Percentiles rank a stretch among this genome's conserved stretches.
phyloP scores from a whole-genome alignment of 345 rosid species.

The Euphorbia tirucalli region DNA sequence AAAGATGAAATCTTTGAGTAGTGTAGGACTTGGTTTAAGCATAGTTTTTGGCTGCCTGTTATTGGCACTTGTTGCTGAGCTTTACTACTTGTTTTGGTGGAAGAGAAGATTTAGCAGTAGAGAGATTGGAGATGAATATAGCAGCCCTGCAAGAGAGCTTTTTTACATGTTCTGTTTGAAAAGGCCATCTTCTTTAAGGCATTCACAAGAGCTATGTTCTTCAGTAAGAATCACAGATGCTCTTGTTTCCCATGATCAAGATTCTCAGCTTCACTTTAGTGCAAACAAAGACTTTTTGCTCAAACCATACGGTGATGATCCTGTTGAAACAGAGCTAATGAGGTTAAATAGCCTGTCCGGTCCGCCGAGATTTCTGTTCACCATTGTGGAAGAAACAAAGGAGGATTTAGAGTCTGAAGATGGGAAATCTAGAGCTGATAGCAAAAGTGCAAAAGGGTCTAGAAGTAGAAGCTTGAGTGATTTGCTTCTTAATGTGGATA shows the following conservation, averaged over 20 bases:
- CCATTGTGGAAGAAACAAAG: slow-evolving; percentile 84
- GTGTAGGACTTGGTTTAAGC: slow-evolving; percentile 90
- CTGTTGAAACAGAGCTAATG: slow-evolving; percentile 53
- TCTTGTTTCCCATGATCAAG: slow-evolving; percentile 30
- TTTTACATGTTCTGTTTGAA: slow-evolving; percentile 73
- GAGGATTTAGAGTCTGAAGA: slow-evolving; percentile 89
- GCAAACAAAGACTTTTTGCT: slow-evolving; percentile 43
- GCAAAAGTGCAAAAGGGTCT: no score
- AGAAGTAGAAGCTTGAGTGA: slow-evolving; percentile 68
- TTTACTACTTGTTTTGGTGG: slow-evolving; percentile 90
- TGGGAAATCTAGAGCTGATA: no score
- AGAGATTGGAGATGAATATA: slow-evolving; percentile 53
- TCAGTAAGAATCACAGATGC: slow-evolving; percentile 38
- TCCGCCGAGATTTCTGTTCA: slow-evolving; percentile 73
- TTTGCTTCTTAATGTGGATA: slow-evolving; percentile 61
- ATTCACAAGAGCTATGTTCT: slow-evolving; percentile 35
- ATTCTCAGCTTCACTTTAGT: slow-evolving; percentile 29
- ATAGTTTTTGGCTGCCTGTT: slow-evolving; percentile 81
- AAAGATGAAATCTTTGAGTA: slow-evolving; percentile 84
- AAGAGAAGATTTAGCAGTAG: slow-evolving; percentile 58
- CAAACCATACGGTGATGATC: slow-evolving; percentile 39
- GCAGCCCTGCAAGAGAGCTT: slow-evolving; percentile 73
- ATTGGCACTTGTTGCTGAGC: slow-evolving; percentile 78
- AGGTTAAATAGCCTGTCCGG: slow-evolving; percentile 50
- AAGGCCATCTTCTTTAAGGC: slow-evolving; percentile 43